phyloP scores from a whole-genome alignment of 2,329 filamentous ascomycete species.

The Celoporthe dispersa region DNA sequence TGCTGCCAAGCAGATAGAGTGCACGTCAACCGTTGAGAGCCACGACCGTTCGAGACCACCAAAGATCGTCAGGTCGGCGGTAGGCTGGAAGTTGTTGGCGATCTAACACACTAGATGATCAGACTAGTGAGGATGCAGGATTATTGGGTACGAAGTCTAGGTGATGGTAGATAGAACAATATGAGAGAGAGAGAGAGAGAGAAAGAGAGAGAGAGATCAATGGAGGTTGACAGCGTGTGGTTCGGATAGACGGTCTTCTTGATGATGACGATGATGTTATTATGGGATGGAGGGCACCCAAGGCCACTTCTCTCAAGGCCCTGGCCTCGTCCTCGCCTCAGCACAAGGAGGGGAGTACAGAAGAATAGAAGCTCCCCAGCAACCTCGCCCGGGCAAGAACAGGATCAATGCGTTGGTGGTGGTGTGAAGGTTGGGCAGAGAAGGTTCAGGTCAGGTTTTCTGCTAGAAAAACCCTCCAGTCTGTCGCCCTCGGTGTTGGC shows the following conservation, averaged over 20 bases:
- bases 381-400: not conserved
- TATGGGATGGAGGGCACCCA: not conserved
- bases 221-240: not conserved
- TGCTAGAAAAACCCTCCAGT: not conserved
- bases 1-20: not conserved
- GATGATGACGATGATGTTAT: not conserved
- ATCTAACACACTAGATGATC: not conserved
- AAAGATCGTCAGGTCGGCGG: not conserved
- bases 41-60: not conserved
- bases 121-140: not conserved
- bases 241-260: not conserved
- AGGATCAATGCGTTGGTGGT: not conserved
- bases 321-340: not conserved
- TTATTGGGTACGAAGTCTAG: not conserved
- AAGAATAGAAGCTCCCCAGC: not conserved
- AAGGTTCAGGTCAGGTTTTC: not conserved
- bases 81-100: not conserved
- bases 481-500: not conserved
- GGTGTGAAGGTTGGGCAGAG: not conserved
- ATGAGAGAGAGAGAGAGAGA: too few species aligned
- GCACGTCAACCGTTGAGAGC: not conserved
- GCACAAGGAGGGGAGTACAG: too few species aligned
- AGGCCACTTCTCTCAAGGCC: not conserved
- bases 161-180: not conserved
- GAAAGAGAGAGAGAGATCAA: not conserved